Percentiles rank a stretch among this genome's conserved stretches.
phyloP scores from a whole-genome alignment of 2,329 filamentous ascomycete genomes.

The Verticillium albo-atrum region DNA sequence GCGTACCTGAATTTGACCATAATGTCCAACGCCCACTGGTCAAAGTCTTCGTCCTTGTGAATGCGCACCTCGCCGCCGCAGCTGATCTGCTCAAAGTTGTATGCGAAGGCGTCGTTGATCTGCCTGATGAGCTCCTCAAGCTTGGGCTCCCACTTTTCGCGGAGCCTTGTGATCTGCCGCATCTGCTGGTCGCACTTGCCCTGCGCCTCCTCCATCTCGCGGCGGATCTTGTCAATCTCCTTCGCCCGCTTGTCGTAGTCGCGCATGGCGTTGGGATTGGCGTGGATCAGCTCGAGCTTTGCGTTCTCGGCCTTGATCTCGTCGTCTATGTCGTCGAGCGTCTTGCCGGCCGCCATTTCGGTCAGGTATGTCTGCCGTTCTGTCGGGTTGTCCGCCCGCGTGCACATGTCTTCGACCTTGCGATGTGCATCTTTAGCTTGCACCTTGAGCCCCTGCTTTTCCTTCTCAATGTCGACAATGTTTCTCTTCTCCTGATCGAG shows the following conservation, averaged over 20 bases:
- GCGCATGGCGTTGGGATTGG: conserved; percentile 68
- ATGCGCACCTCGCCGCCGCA: conserved; percentile 89
- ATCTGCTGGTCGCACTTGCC: conserved; percentile 51
- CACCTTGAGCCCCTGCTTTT: conserved; percentile 29
- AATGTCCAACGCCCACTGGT: conserved; percentile 90
- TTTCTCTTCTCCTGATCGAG: conserved; percentile 42
- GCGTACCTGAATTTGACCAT: conserved; percentile 85
- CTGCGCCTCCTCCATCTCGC: conserved; percentile 50
- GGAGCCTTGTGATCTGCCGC: conserved; percentile 59
- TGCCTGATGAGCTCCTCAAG: conserved; percentile 72
- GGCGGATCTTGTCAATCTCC: conserved; percentile 63
- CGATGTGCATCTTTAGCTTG: conserved; percentile 27
- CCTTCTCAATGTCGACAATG: conserved; percentile 19
- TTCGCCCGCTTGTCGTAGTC: conserved; percentile 71
- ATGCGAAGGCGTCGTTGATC: conserved; percentile 87
- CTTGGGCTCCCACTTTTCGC: conserved; percentile 74
- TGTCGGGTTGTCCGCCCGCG: conserved; percentile 26
- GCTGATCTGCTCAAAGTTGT: conserved; percentile 91
- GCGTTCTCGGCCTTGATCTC: conserved; percentile 72
- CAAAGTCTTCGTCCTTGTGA: conserved; percentile 89
- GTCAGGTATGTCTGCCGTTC: conserved; percentile 32
- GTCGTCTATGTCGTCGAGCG: conserved; percentile 60
- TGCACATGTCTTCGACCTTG: conserved; percentile 35
- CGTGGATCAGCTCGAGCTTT: conserved; percentile 75
- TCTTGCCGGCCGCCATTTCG: conserved; percentile 42